A percentile compares a stretch with the other conserved stretches of the same genome.
phyloP scores from a whole-genome alignment of 306 rosid genomes.

The Acacia acuminata region DNA sequence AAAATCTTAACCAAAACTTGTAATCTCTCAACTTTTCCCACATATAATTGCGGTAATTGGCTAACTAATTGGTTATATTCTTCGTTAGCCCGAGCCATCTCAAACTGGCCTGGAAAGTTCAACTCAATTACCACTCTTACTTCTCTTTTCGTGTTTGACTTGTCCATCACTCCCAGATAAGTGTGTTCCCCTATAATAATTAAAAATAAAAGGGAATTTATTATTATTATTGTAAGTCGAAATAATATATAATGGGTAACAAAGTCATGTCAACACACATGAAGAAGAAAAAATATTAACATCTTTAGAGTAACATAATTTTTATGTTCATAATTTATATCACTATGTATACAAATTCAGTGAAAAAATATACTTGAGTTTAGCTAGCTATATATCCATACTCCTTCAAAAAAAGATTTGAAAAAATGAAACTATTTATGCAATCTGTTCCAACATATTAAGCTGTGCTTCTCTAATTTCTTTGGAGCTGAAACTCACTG shows the following conservation, averaged over 20 bases:
- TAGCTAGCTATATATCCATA: neutral
- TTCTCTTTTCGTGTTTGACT: slow-evolving; percentile 43
- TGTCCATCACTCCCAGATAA: slow-evolving; percentile 65
- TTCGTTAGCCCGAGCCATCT: slow-evolving; percentile 69
- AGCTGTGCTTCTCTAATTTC: neutral
- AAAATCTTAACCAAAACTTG: slow-evolving; percentile 53
- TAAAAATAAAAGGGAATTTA: neutral
- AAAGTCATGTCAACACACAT: neutral
- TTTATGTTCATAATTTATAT: neutral
- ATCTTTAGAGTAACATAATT: neutral
- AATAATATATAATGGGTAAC: neutral
- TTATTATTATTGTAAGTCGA: neutral
- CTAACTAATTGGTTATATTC: slow-evolving; percentile 59
- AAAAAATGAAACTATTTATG: too few species aligned
- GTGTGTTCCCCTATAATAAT: slow-evolving; percentile 64
- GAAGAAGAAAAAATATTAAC: neutral
- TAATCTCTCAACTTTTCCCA: slow-evolving; percentile 75
- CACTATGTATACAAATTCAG: neutral
- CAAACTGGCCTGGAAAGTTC: slow-evolving; percentile 69
- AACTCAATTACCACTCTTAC: slow-evolving; percentile 66
- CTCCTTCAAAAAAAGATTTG: too few species aligned
- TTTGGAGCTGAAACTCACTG: neutral
- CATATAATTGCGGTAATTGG: slow-evolving; percentile 64
- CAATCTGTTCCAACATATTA: neutral
- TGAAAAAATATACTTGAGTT: neutral